Conservation (phyloP, 306 rosid genomes). For the Gastrolobium bilobum region DNA sequence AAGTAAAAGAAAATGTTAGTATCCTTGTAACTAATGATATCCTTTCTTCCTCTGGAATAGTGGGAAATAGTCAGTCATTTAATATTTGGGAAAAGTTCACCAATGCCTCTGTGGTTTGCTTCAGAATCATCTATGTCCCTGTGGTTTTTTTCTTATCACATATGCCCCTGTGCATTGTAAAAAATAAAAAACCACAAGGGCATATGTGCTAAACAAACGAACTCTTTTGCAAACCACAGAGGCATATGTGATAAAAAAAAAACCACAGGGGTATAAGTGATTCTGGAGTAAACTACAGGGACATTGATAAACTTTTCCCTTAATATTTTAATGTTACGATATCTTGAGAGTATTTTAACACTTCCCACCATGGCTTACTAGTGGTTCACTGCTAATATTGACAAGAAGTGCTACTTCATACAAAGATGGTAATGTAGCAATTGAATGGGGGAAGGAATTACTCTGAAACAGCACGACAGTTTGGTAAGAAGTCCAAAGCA, state of each 20-base stretch:
- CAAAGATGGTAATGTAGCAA: conserved; percentile 25
- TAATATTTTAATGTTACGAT: conserved; percentile 20
- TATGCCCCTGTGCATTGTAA: no score
- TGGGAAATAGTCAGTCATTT: background rate
- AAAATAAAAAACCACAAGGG: no score
- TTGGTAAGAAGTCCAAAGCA: conserved; percentile 86
- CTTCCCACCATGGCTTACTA: conserved; percentile 28
- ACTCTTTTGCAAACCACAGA: no score
- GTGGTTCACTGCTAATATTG: background rate
- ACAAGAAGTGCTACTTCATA: background rate
- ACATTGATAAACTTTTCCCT: no score
- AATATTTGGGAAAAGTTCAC: no score
- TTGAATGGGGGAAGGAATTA: conserved; percentile 49
- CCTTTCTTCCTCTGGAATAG: background rate
- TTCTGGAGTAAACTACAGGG: no score
- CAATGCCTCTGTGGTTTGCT: no score
- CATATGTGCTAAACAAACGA: no score
- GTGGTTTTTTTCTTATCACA: no score
- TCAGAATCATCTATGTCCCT: no score
- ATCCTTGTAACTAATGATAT: conserved; percentile 10
- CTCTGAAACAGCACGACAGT: conserved; percentile 92
- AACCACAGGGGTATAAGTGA: no score
- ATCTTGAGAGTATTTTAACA: background rate
- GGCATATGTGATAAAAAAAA: no score
- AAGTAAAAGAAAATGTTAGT: conserved; percentile 35